Percentiles rank a stretch among this genome's conserved stretches.
Evolutionary conservation across 257 asterid genomes (phyloP).

Genomic region (Solanum chilense): DNA sequence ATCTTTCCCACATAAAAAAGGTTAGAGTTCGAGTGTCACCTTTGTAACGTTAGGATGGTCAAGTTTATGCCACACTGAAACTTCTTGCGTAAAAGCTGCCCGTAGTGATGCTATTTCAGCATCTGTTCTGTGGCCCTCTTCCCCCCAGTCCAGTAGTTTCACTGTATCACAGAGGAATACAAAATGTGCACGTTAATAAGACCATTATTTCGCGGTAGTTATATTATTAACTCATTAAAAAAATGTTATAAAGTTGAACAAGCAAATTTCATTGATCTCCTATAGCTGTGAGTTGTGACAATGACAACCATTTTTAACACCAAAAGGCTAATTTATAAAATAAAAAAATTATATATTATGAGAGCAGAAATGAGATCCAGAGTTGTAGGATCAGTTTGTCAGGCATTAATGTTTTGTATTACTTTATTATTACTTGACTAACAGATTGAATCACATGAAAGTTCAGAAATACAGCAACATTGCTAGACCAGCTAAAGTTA

Average conservation of each 20-base stretch:
- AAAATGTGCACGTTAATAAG: slow-evolving; percentile 2
- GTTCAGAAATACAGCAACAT: slow-evolving; percentile 17
- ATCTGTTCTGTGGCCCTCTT: slow-evolving; percentile 79
- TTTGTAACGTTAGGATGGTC: slow-evolving; percentile 87
- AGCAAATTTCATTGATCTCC: background rate
- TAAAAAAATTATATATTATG: background rate
- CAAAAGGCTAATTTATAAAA: background rate
- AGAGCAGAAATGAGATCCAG: slow-evolving; percentile 23
- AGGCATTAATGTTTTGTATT: slow-evolving; percentile 11
- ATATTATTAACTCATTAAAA: background rate
- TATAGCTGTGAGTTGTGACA: background rate
- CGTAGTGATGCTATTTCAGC: slow-evolving; percentile 63
- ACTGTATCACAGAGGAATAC: slow-evolving; percentile 29
- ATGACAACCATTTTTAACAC: background rate
- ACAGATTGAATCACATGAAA: slow-evolving; percentile 60
- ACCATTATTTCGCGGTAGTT: background rate
- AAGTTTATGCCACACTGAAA: slow-evolving; percentile 88
- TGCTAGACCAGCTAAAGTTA: slow-evolving; percentile 15
- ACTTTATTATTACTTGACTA: slow-evolving; percentile 21
- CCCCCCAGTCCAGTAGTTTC: slow-evolving; percentile 89
- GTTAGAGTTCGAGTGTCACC: slow-evolving; percentile 22
- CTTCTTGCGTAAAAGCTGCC: slow-evolving; percentile 87
- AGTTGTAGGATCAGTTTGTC: slow-evolving; percentile 1
- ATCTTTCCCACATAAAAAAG: background rate
- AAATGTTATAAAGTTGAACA: background rate